Percentiles rank a stretch among this genome's conserved stretches.
Evolutionary conservation across 495 filamentous ascomycete species (phyloP).

Genomic region (Xylaria flabelliformis): DNA sequence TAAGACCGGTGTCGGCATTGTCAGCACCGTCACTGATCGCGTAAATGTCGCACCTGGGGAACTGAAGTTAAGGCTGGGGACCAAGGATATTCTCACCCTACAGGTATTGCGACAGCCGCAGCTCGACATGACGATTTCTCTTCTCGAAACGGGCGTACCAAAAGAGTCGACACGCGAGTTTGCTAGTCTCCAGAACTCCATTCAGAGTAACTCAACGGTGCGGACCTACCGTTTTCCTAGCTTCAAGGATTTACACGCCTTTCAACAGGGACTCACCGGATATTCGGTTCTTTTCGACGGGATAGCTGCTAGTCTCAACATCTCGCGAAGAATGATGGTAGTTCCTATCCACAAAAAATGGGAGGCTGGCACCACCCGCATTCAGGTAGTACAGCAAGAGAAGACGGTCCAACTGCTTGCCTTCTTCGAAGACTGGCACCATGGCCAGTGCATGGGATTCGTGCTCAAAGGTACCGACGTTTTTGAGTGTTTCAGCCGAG

Average conservation of each 20-base stretch:
- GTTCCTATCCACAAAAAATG: conserved; percentile 92
- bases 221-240: conserved; percentile 62
- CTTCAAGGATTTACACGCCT: conserved; percentile 70
- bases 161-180: conserved; percentile 63
- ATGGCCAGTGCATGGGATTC: conserved; percentile 88
- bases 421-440: conserved; percentile 83
- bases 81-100: conserved; percentile 64
- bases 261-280: conserved; percentile 78
- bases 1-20: conserved; percentile 58
- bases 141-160: conserved; percentile 66
- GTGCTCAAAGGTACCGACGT: conserved; percentile 78
- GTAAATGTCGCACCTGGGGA: conserved; percentile 80
- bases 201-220: conserved; percentile 50
- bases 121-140: conserved; percentile 69
- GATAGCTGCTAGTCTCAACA: conserved; percentile 73
- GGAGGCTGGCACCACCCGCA: conserved; percentile 74
- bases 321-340: conserved; percentile 83
- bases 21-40: conserved; percentile 69
- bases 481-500: conserved; percentile 72
- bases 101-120: conserved; percentile 69
- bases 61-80: conserved; percentile 66
- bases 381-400: conserved; percentile 79
- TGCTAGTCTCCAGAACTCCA: conserved; percentile 55
- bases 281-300: conserved; percentile 78
- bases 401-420: conserved; percentile 75